Percentiles rank a stretch among this genome's conserved stretches.
phyloP scores from a whole-genome alignment of 805 yeast species.

The Yamadazyma kitorensis region DNA sequence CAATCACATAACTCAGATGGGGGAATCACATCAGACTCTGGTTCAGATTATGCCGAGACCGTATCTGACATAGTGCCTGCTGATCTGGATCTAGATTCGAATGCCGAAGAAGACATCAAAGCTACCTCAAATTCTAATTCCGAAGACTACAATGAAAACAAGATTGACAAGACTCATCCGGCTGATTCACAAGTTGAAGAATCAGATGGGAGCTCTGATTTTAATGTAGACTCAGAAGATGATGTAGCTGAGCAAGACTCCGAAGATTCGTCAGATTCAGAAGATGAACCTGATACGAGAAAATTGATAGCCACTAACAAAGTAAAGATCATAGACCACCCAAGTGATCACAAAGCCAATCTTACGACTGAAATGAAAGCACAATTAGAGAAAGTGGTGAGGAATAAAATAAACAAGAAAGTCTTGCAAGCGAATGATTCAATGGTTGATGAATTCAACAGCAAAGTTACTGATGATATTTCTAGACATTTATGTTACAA shows the following conservation, averaged over 20 bases:
- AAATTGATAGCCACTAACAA: neutral
- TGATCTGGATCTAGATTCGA: too few species aligned
- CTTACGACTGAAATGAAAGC: slow-evolving; percentile 14
- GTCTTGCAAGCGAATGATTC: slow-evolving; percentile 4
- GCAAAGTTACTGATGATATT: slow-evolving; percentile 4
- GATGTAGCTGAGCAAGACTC: neutral
- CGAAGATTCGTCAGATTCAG: neutral
- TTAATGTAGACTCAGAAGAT: neutral
- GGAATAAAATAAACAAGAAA: slow-evolving; percentile 2
- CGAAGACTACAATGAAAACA: too few species aligned
- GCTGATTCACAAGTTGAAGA: too few species aligned
- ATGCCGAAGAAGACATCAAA: too few species aligned
- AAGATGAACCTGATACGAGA: neutral
- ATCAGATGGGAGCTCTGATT: too few species aligned
- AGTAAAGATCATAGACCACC: neutral
- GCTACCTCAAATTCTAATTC: too few species aligned
- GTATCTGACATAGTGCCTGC: too few species aligned
- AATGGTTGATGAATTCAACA: slow-evolving; percentile 5
- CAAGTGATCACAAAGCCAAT: slow-evolving; percentile 7
- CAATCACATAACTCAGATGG: too few species aligned
- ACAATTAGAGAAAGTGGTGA: slow-evolving; percentile 8
- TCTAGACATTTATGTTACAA: slow-evolving; percentile 5
- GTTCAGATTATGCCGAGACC: too few species aligned
- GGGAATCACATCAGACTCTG: too few species aligned
- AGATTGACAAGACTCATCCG: too few species aligned